These are phyloP conservation scores for Yarrowia sp. DNA, from an alignment of 805 yeast genomes.

Conservation along the genomic window DNA sequence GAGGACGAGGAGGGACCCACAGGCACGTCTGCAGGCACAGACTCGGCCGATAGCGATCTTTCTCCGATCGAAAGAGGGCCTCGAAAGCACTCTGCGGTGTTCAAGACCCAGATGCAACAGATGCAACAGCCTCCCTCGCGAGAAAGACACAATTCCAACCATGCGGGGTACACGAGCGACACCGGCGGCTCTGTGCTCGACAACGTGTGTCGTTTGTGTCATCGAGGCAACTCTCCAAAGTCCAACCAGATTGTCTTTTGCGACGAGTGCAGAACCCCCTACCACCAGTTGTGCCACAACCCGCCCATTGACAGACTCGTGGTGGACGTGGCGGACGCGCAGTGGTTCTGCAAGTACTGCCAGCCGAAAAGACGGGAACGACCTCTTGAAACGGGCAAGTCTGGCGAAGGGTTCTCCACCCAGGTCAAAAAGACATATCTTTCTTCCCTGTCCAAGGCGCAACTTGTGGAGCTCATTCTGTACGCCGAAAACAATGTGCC, in stretches of 20 bases:
- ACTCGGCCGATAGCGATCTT: slow-evolving; percentile 26
- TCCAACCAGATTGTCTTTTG: slow-evolving; percentile 52
- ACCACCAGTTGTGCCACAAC: slow-evolving; percentile 53
- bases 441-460: slow-evolving; percentile 51
- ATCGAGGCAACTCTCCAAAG: slow-evolving; percentile 51
- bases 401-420: slow-evolving; percentile 49
- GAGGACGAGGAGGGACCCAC: slow-evolving; percentile 37
- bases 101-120: slow-evolving; percentile 13
- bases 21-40: slow-evolving; percentile 28
- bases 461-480: slow-evolving; percentile 52
- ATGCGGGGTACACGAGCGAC: slow-evolving; percentile 33
- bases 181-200: slow-evolving; percentile 32
- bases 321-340: slow-evolving; percentile 53
- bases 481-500: slow-evolving; percentile 52
- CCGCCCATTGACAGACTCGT: slow-evolving; percentile 53
- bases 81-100: slow-evolving; percentile 16
- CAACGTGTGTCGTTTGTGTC: slow-evolving; percentile 51
- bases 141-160: slow-evolving; percentile 34
- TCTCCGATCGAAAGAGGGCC: slow-evolving; percentile 29
- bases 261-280: slow-evolving; percentile 53
- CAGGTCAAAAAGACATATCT: slow-evolving; percentile 52
- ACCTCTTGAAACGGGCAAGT: slow-evolving; percentile 51
- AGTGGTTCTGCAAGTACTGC: slow-evolving; percentile 53
- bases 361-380: slow-evolving; percentile 50
- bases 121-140: slow-evolving; percentile 14